Evolutionary conservation across 1,284 basidiomycete genomes (phyloP), one percentile per base, ranked within the genome.

Genomic region (Sporisorium scitamineum): DNA sequence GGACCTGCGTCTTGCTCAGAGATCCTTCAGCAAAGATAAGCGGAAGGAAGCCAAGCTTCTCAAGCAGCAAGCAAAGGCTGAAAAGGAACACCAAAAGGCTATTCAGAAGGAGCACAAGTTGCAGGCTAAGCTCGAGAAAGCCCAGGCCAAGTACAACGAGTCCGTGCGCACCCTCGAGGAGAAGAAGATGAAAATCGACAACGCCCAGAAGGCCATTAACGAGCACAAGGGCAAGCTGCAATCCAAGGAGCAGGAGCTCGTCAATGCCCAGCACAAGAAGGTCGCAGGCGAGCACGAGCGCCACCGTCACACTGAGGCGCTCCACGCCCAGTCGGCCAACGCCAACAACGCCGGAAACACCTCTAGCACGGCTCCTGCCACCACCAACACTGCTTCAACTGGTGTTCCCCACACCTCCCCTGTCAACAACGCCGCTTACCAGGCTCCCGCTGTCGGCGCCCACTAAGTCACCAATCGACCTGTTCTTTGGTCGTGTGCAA

Each of bases 21-120:
- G 64, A 24, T 22, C 26, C 3, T 64, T 71, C 58, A 47, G 64
- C 39, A 66, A 65, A 56, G 66, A 62, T 26, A 70, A 66, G 53
- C 63, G 66, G 50, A 60, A 63, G 44, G 70, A 72, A 10, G 52
- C 59, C 14, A 72, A 76, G 41, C 51, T 72, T 2, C 39, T 59
- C 29, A 76, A 76, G 56, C 41, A 54, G 9, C 54, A 62, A 9
- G 61, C 61, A 9, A 63, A 67, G 47, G 70, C 74, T 1, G 63
- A 77, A 24, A 63, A 67, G 24, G 61, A 76, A 26, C 73, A 71
- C n/a, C 63, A 71, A 37, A 71, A 71, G 47, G 64, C 64, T 0
- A 71, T 76, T 52, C 42, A 48, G 37, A 71, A 71, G 51, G 73
- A 76, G 52, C 73, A 72, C 69, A 72, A 76, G 45, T 27, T 70